Conservation (phyloP, 169 alveolate species). For the Cryptosporidium meleagridis region DNA sequence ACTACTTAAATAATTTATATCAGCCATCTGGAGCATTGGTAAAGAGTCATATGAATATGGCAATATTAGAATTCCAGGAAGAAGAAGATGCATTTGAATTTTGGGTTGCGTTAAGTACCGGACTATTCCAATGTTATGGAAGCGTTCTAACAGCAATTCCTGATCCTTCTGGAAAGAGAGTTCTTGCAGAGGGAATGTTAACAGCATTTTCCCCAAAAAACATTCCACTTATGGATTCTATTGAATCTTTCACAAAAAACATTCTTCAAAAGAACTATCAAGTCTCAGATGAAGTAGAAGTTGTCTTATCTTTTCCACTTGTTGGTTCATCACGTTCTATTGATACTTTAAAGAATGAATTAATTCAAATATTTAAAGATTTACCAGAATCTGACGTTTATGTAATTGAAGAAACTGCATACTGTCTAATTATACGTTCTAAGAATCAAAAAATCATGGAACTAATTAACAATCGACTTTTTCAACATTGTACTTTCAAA, state of each 20-base stretch:
- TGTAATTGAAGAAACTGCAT: not conserved
- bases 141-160: constrained; percentile 57
- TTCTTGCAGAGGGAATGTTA: constrained; percentile 55
- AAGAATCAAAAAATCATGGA: not conserved
- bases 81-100: constrained; percentile 53
- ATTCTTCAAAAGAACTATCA: constrained; percentile 4
- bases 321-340: constrained; percentile 15
- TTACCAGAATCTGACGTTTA: not conserved
- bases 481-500: constrained; percentile 55
- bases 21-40: constrained; percentile 24
- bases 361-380: not conserved
- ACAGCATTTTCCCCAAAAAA: constrained; percentile 48
- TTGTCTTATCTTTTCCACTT: constrained; percentile 34
- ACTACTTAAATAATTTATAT: constrained; percentile 27
- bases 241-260: not conserved
- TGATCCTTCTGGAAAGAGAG: constrained; percentile 55
- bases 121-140: constrained; percentile 53
- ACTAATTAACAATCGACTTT: constrained; percentile 29
- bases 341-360: not conserved
- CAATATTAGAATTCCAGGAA: constrained; percentile 35
- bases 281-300: not conserved
- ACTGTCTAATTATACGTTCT: not conserved
- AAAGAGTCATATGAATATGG: constrained; percentile 37
- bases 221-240: constrained; percentile 35
- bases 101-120: constrained; percentile 47